Evolutionary conservation across 1,139 yeast genomes (phyloP), one percentile per base, ranked within the genome.

Genomic region (Taiozyma sp.): DNA sequence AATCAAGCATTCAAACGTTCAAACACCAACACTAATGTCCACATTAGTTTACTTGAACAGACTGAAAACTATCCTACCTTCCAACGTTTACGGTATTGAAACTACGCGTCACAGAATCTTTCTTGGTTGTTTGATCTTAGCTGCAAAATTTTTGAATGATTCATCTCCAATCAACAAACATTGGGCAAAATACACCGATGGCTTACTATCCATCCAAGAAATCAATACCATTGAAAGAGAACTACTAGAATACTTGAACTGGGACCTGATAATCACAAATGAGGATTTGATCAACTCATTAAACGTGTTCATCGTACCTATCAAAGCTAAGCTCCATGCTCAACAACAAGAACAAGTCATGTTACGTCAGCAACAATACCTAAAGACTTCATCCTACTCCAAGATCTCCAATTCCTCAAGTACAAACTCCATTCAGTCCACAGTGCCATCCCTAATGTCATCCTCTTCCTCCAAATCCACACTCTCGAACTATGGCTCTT

Each of bases 11-110:
- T 89, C 97, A 14, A 91, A 92, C 66, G 98, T 93, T 27, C 97
- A 92, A 71, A 88, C 96, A 4, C 92, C 97, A 42, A 93, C 98
- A 2, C 76, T 93, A 51, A 92, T 93, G 98, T 85, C 97, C 19
- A 80, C 96, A 2, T 74, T 90, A 50, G 91, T 91, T 13, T 92
- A 89, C 68, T 76, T 92, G 52, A 83, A 86, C 54, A 84, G 91
- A 56, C 75, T 92, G 58, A 81, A 95, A 59, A 77, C 80, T 55
- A 75, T 87, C 14, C 79, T 93, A 51, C 97, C 98, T 6, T 83
- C 92, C 34, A 87, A 88, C 69, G 96, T 96, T 23, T 81, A 87
- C 54, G 98, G 98, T 27, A 89, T 92, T 80, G 90, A 89, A 59
- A 89, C 97, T 52, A 91, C 98, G 7, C 81, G 96, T 65, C 98